Percentiles rank a stretch among this genome's conserved stretches.
Evolutionary conservation across 2,329 filamentous ascomycete species (phyloP).

Genomic region (Davidsoniella australis): DNA sequence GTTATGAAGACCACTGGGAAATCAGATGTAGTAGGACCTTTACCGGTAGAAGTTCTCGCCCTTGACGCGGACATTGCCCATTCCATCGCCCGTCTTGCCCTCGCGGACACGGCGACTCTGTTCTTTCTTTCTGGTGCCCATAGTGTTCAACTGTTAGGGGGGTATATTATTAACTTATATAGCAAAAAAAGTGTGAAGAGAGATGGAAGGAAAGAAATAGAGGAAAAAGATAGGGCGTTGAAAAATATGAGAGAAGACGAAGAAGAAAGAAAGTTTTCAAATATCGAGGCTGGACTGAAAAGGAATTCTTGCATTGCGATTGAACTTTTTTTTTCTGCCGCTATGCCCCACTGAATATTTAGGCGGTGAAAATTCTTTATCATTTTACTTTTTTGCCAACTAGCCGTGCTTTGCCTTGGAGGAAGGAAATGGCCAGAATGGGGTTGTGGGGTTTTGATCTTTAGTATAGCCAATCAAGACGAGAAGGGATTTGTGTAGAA

Average conservation of each 20-base stretch:
- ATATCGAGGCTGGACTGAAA: slow-evolving; percentile 1
- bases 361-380: slow-evolving; percentile 8
- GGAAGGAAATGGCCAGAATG: not conserved
- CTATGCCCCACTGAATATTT: slow-evolving; percentile 16
- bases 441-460: not conserved
- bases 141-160: slow-evolving; percentile 22
- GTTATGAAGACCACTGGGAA: not conserved
- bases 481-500: too few relatives aligned
- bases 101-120: slow-evolving; percentile 64
- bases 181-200: slow-evolving; percentile 14
- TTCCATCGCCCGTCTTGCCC: slow-evolving; percentile 70
- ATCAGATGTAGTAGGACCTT: slow-evolving; percentile 15
- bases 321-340: slow-evolving; percentile 17
- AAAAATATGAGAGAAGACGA: slow-evolving; percentile 1
- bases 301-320: not conserved
- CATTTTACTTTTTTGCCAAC: not conserved
- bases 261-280: slow-evolving; percentile 5
- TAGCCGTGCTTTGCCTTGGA: too few relatives aligned
- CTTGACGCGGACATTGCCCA: slow-evolving; percentile 82
- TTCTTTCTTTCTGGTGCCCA: slow-evolving; percentile 92
- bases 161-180: not conserved
- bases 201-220: not conserved
- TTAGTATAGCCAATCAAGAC: too few relatives aligned
- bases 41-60: slow-evolving; percentile 97
- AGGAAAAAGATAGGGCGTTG: not conserved